Base-by-base conservation (phyloP, 441 rosid genomes). In the Dalechampia spathulata region DNA sequence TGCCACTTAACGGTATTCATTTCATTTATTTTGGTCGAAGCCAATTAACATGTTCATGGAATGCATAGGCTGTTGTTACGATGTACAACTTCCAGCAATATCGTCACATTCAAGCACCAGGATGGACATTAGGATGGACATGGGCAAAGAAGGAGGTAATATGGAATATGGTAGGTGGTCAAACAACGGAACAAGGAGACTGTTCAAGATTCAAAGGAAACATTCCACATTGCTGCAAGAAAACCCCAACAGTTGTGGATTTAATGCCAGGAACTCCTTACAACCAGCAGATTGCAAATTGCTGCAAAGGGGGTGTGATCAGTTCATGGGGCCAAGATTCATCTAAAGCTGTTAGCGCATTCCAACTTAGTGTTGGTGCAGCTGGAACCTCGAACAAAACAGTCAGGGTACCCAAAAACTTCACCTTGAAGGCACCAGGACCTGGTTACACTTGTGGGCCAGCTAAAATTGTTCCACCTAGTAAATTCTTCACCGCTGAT, bases 371-470 rank as follows among this genome's bases (percentile, higher is more conserved):
- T n/a, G n/a, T n/a, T n/a, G n/a, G n/a, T n/a, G n/a, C n/a, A n/a
- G n/a, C n/a, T n/a, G n/a, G n/a, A n/a, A n/a, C n/a, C n/a, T n/a
- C n/a, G n/a, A n/a, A n/a, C n/a, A n/a, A n/a, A n/a, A n/a, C n/a
- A n/a, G n/a, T n/a, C n/a, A n/a, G n/a, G n/a, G n/a, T n/a, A n/a
- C n/a, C n/a, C n/a, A n/a, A n/a, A n/a, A n/a, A n/a, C n/a, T n/a
- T n/a, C 66, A 89, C 90, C 44, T 57, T 89, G 49, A 72, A 64
- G 50, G 78, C 78, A 56, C 90, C 95, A 4, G 97, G 92, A 27
- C 95, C 90, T 4, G 97, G 97, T 49, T 86, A 86, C 44, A 80
- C 90, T 22, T 89, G 97, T 20, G 81, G 90, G 1, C 83, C 76
- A 0, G 86, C 80, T 0, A 77, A 76, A 62, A 52, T 62, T 2